Conservation (phyloP, 2,329 filamentous ascomycete species). For the Fusarium zealandicum region DNA sequence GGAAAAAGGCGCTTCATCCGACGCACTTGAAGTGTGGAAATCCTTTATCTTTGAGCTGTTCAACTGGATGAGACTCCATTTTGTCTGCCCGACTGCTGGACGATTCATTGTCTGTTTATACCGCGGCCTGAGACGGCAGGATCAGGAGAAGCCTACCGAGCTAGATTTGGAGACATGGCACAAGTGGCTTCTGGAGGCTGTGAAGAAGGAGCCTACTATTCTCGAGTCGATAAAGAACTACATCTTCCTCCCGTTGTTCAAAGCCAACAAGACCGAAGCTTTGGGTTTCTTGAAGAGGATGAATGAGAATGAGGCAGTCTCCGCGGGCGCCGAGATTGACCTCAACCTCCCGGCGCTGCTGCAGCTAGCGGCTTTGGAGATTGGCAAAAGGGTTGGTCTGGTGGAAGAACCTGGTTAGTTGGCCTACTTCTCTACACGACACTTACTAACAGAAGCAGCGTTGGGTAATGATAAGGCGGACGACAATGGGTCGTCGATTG, state of each 20-base stretch:
- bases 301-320: constrained; percentile 58
- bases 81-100: constrained; percentile 66
- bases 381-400: constrained; percentile 73
- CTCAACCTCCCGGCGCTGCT: constrained; percentile 64
- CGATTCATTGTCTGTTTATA: constrained; percentile 68
- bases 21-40: constrained; percentile 55
- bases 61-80: constrained; percentile 63
- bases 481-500: constrained; percentile 40
- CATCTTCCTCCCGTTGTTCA: constrained; percentile 69
- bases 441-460: constrained; percentile 38
- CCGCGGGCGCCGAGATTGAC: constrained; percentile 53
- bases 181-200: constrained; percentile 60
- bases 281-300: constrained; percentile 65
- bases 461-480: constrained; percentile 32
- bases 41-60: constrained; percentile 58
- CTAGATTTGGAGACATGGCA: constrained; percentile 58
- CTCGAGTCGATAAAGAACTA: constrained; percentile 71
- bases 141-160: constrained; percentile 35
- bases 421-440: background rate
- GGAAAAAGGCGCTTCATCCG: constrained; percentile 28
- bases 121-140: constrained; percentile 50
- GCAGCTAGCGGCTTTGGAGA: constrained; percentile 71
- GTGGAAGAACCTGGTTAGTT: constrained; percentile 70
- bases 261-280: constrained; percentile 60
- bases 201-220: constrained; percentile 57